These are phyloP conservation scores for Camptophora hylomeconis DNA, from an alignment of 2,329 filamentous ascomycete species.

Conservation along the genomic window DNA sequence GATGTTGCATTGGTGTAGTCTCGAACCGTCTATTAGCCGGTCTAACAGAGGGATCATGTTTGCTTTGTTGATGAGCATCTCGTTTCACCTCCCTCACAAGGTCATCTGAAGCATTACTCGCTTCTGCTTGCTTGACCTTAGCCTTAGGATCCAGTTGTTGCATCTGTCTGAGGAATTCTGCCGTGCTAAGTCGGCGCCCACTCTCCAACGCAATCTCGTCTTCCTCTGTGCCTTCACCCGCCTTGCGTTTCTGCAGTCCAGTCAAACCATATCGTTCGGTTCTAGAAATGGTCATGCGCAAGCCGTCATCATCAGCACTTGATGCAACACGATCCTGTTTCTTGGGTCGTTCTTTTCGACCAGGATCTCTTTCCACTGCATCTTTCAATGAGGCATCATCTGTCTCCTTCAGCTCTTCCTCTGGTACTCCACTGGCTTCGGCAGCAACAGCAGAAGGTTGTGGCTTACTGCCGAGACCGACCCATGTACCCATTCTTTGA, in stretches of 20 bases:
- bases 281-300: slow-evolving; percentile 49
- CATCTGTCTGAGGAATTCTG: slow-evolving; percentile 52
- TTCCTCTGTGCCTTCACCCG: slow-evolving; percentile 10
- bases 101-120: slow-evolving; percentile 27
- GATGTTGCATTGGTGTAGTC: too few relatives aligned
- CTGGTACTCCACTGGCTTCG: slow-evolving; percentile 4
- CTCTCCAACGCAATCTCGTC: slow-evolving; percentile 9
- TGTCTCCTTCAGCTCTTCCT: slow-evolving; percentile 20
- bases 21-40: too few relatives aligned
- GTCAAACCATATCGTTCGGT: slow-evolving; percentile 23
- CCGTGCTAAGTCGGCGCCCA: slow-evolving; percentile 49
- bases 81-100: slow-evolving; percentile 26
- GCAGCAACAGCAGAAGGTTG: slow-evolving; percentile 8
- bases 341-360: slow-evolving; percentile 14
- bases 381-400: slow-evolving; percentile 3
- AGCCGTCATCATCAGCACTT: slow-evolving; percentile 35
- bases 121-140: slow-evolving; percentile 34
- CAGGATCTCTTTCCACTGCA: slow-evolving; percentile 16
- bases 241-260: slow-evolving; percentile 28
- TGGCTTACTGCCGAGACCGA: slow-evolving; percentile 29
- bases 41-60: too few relatives aligned
- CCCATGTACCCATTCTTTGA: slow-evolving; percentile 48
- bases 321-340: slow-evolving; percentile 5
- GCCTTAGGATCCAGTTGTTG: slow-evolving; percentile 46
- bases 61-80: too few relatives aligned